Conservation (phyloP, 2,329 filamentous ascomycete species). For the Fusarium virguliforme region DNA sequence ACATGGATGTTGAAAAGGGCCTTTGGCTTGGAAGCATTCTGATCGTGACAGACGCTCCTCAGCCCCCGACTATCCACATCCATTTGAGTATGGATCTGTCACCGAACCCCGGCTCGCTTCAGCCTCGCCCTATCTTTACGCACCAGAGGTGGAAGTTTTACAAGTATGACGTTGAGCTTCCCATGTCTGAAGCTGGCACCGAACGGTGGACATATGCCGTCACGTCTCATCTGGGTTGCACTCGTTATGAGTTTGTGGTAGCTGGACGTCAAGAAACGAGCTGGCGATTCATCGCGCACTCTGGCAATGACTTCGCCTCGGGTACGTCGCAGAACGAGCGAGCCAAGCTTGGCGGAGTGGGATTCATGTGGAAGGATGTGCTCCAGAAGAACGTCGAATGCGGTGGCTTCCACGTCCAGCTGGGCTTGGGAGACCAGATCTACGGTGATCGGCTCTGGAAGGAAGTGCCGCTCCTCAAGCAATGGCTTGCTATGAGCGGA, state of each 20-base stretch:
- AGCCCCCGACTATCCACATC: slow-evolving; percentile 96
- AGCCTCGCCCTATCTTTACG: slow-evolving; percentile 84
- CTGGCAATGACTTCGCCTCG: slow-evolving; percentile 94
- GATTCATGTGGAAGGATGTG: slow-evolving; percentile 99
- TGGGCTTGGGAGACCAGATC: slow-evolving; percentile 94
- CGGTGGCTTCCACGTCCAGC: slow-evolving; percentile 93
- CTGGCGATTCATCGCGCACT: slow-evolving; percentile 97
- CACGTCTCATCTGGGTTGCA: slow-evolving; percentile 96
- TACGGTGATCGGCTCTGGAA: slow-evolving; percentile 97
- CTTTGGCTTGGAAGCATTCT: slow-evolving; percentile 95
- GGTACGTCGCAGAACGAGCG: slow-evolving; percentile 90
- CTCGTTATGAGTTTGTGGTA: slow-evolving; percentile 97
- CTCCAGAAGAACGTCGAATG: slow-evolving; percentile 97
- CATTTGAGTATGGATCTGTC: slow-evolving; percentile 92
- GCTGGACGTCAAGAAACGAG: slow-evolving; percentile 90
- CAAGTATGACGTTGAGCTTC: slow-evolving; percentile 91
- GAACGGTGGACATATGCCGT: slow-evolving; percentile 98
- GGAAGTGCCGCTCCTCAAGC: slow-evolving; percentile 91
- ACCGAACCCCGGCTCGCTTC: slow-evolving; percentile 90
- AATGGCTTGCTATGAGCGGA: slow-evolving; percentile 94
- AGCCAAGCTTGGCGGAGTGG: slow-evolving; percentile 86
- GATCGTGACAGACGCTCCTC: slow-evolving; percentile 89
- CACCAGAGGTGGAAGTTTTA: slow-evolving; percentile 98
- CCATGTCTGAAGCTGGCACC: slow-evolving; percentile 85
- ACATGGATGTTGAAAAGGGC: slow-evolving; percentile 95